A percentile compares a stretch with the other conserved stretches of the same genome.
phyloP scores from a whole-genome alignment of 1,139 yeast species.

The Geotrichum phurueaensis region DNA sequence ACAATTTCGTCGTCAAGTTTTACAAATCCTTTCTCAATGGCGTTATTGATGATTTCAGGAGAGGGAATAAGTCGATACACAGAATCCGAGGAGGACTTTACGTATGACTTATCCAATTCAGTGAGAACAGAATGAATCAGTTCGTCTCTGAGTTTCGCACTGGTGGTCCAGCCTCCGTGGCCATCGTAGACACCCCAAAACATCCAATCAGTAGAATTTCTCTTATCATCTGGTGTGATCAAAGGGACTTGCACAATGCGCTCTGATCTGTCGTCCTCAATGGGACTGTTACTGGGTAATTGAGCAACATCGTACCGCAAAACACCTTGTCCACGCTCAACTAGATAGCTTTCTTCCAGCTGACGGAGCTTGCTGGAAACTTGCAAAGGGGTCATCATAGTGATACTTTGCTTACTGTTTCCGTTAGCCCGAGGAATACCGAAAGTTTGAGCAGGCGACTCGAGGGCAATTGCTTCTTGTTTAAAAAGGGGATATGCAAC shows the following conservation, averaged over 20 bases:
- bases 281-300: slow-evolving; percentile 84
- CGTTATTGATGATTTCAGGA: slow-evolving; percentile 66
- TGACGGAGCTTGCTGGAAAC: slow-evolving; percentile 65
- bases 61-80: slow-evolving; percentile 50
- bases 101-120: slow-evolving; percentile 65
- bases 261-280: slow-evolving; percentile 90
- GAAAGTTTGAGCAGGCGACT: slow-evolving; percentile 15
- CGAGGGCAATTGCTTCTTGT: slow-evolving; percentile 8
- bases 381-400: slow-evolving; percentile 61
- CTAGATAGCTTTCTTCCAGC: slow-evolving; percentile 71
- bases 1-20: slow-evolving; percentile 84
- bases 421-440: slow-evolving; percentile 17
- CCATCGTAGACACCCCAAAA: slow-evolving; percentile 96
- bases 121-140: slow-evolving; percentile 66
- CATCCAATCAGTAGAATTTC: slow-evolving; percentile 71
- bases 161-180: slow-evolving; percentile 94
- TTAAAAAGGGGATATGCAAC: slow-evolving; percentile 10
- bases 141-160: slow-evolving; percentile 73
- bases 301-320: slow-evolving; percentile 86
- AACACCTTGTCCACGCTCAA: slow-evolving; percentile 82
- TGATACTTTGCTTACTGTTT: slow-evolving; percentile 10
- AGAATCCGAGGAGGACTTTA: slow-evolving; percentile 33
- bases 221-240: slow-evolving; percentile 18
- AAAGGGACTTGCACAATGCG: slow-evolving; percentile 78
- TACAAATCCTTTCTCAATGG: slow-evolving; percentile 73